These are phyloP conservation scores for Colletotrichum viniferum DNA, from an alignment of 2,329 filamentous ascomycete species.

Conservation along the genomic window DNA sequence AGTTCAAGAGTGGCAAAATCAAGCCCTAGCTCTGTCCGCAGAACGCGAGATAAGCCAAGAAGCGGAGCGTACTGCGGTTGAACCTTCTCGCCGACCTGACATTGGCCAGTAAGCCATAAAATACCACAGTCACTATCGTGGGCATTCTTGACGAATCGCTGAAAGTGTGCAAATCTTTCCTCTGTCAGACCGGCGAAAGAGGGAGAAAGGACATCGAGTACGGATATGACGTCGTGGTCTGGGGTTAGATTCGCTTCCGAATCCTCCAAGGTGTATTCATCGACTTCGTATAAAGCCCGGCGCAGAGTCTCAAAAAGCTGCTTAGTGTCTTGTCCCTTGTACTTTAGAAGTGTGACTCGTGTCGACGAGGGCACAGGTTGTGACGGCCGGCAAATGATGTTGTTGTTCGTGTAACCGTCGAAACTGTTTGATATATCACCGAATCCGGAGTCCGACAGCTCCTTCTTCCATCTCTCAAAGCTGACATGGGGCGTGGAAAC, in stretches of 20 bases:
- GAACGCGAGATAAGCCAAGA: slow-evolving; percentile 23
- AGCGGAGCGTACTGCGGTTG: slow-evolving; percentile 20
- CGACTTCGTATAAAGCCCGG: not conserved
- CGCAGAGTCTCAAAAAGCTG: not conserved
- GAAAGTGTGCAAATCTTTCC: slow-evolving; percentile 11
- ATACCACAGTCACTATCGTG: not conserved
- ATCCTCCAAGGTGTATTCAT: not conserved
- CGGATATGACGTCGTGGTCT: slow-evolving; percentile 25
- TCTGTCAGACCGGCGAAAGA: not conserved
- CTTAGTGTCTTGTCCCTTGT: not conserved
- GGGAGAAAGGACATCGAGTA: not conserved
- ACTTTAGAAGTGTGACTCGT: not conserved
- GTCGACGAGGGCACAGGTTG: not conserved
- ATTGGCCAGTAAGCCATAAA: slow-evolving; percentile 8
- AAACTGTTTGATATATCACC: slow-evolving; percentile 1
- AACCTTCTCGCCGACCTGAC: not conserved
- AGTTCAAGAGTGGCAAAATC: not conserved
- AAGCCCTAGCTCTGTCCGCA: slow-evolving; percentile 23
- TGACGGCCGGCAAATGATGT: not conserved
- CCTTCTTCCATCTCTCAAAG: slow-evolving; percentile 26
- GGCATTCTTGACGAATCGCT: slow-evolving; percentile 4
- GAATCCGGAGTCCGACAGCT: slow-evolving; percentile 31
- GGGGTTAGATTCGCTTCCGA: not conserved
- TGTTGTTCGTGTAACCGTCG: slow-evolving; percentile 8
- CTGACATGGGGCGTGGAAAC: slow-evolving; percentile 28